These are phyloP conservation scores for Oidiodendron maius DNA, from an alignment of 495 filamentous ascomycete species.

Conservation along the genomic window DNA sequence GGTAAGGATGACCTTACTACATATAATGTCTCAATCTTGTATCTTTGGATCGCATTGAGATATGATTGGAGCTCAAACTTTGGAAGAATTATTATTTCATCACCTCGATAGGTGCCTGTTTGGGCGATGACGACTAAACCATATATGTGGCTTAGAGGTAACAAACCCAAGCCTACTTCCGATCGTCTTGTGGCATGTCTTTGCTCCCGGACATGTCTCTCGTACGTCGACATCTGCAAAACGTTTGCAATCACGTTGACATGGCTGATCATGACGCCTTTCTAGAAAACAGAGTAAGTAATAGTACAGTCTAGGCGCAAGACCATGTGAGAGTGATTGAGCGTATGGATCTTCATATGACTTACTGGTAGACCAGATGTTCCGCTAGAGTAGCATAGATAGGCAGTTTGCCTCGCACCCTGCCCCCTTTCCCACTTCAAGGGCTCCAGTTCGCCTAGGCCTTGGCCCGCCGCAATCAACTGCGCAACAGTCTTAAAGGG, in stretches of 20 bases:
- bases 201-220: conserved; percentile 34
- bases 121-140: conserved; percentile 73
- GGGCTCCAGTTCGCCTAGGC: conserved; percentile 54
- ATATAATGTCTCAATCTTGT: conserved; percentile 64
- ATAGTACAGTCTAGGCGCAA: too few species aligned
- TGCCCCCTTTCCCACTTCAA: conserved; percentile 69
- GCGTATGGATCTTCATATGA: neutral
- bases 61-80: conserved; percentile 70
- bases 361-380: conserved; percentile 71
- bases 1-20: conserved; percentile 43
- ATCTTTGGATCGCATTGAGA: conserved; percentile 62
- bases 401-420: conserved; percentile 69
- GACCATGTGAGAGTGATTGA: too few species aligned
- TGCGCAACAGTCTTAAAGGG: conserved; percentile 68
- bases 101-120: conserved; percentile 63
- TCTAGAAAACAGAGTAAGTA: conserved; percentile 40
- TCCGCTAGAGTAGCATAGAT: conserved; percentile 84
- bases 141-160: conserved; percentile 88
- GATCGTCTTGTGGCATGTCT: conserved; percentile 24
- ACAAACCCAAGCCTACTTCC: conserved; percentile 63
- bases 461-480: conserved; percentile 58
- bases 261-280: conserved; percentile 94
- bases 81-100: conserved; percentile 73
- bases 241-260: conserved; percentile 82
- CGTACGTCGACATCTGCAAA: conserved; percentile 54